phyloP scores from a whole-genome alignment of 2,329 filamentous ascomycete genomes.

The Alternaria conjuncta region DNA sequence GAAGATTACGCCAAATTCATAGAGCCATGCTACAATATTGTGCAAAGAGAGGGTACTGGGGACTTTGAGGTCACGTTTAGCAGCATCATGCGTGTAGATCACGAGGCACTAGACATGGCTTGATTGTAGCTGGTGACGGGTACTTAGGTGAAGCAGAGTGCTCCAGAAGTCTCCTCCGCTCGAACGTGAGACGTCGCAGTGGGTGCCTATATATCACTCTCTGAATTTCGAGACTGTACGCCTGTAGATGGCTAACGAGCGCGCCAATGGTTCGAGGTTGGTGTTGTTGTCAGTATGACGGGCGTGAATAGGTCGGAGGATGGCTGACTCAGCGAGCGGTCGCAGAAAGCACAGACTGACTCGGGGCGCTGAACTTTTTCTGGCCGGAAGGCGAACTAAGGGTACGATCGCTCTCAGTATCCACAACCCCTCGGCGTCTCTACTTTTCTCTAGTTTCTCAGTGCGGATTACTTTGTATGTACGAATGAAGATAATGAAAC shows the following conservation, averaged over 20 bases:
- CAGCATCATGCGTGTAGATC: background rate
- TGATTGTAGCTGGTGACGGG: background rate
- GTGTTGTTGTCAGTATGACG: background rate
- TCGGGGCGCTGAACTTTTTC: conserved; percentile 12
- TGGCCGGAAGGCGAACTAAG: conserved; percentile 3
- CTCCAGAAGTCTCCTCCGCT: background rate
- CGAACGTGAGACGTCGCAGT: background rate
- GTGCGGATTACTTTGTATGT: conserved; percentile 27
- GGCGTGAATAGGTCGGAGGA: background rate
- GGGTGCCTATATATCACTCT: too few species aligned
- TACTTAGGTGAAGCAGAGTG: background rate
- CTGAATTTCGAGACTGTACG: background rate
- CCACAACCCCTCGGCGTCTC: conserved; percentile 4
- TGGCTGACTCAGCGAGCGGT: conserved; percentile 6
- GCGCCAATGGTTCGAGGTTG: background rate
- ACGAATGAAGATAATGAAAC: conserved; percentile 33
- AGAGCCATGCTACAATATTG: background rate
- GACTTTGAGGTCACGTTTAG: background rate
- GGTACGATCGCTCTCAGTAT: background rate
- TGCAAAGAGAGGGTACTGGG: background rate
- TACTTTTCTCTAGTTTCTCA: conserved; percentile 12
- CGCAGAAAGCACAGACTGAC: conserved; percentile 11
- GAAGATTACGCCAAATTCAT: background rate
- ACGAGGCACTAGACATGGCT: background rate
- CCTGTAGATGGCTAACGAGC: background rate